Evolutionary conservation across 768 basidiomycete genomes (phyloP).

Genomic region (Termitomyces heimii): DNA sequence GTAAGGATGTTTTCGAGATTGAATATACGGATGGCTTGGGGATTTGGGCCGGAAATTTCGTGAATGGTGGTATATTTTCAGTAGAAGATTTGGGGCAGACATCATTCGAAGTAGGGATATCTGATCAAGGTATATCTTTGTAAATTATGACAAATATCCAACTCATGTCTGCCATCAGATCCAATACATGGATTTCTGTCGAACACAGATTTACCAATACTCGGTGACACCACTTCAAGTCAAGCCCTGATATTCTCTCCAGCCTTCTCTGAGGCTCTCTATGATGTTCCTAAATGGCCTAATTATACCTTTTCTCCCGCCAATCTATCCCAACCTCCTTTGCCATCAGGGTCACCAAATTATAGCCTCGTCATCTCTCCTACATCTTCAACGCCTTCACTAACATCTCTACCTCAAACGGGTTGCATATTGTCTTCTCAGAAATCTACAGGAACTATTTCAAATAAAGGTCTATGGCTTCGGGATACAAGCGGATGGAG

Average conservation of each 20-base stretch:
- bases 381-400: constrained; percentile 31
- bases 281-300: constrained; percentile 47
- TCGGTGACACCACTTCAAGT: constrained; percentile 72
- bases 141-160: not conserved
- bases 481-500: constrained; percentile 56
- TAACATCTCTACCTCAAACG: constrained; percentile 44
- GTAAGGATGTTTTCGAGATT: constrained; percentile 42
- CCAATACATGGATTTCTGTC: constrained; percentile 41
- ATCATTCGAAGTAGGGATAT: constrained; percentile 56
- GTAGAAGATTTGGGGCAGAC: constrained; percentile 34
- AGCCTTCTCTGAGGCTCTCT: constrained; percentile 29
- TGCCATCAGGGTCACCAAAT: constrained; percentile 38
- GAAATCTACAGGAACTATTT: constrained; percentile 29
- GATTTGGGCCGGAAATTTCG: constrained; percentile 40
- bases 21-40: constrained; percentile 42
- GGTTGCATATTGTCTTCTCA: constrained; percentile 49
- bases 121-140: constrained; percentile 30
- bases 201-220: constrained; percentile 35
- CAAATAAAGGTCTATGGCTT: constrained; percentile 49
- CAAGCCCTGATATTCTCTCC: constrained; percentile 72
- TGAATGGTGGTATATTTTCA: constrained; percentile 45
- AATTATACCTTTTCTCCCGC: constrained; percentile 70
- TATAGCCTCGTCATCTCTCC: constrained; percentile 52
- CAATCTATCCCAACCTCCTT: constrained; percentile 37
- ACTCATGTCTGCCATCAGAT: constrained; percentile 21